Base-by-base conservation (phyloP, 306 rosid species). In the Phaseolus lunatus region DNA sequence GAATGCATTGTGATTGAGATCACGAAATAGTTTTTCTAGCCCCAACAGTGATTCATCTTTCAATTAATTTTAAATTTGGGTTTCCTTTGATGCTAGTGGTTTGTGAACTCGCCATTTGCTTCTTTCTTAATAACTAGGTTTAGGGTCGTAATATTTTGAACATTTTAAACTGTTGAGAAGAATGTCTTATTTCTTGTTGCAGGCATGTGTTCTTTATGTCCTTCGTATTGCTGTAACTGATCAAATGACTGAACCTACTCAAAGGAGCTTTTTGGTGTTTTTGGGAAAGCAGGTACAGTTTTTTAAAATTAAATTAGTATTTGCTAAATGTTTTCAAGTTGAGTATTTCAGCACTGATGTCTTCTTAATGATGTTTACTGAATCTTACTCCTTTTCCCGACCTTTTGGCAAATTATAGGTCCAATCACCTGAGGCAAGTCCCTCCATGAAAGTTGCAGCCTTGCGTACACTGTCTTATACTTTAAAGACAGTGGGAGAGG, bases 171-270 rank as follows among this genome's bases (percentile, higher is more conserved):
- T 73, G 74, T 78, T 90, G 70, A 84, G 69, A 31, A 48, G 70
- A 62, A 64, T 52, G 5, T 72, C 43, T 67, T 81, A 67, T 80
- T 82, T 77, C 88, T 81, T 76, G 44, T 53, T 83, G 77, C 85
- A 95, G 98, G 98, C 98, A n/a, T 95, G 98, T 66, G 93, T 92
- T 81, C 98, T 95, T 50, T 95, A 95, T 78, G 83, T 92, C 62
- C 92, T 95, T 76, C 97, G 92, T 82, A 89, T 95, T 20, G 97
- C 97, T 47, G 79, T 95, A 83, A 92, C 93, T 24, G 97, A 95
- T 90, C 97, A 92, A 82, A 95, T 95, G 98, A 89, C 96, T 13
- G 97, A 95, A 70, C 92, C 98, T 76, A 89, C 93, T 27, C 98
- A 95, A 76, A 87, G 98, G 88, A 83, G 58, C 79, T 90, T 95